These are phyloP conservation scores for Linnemannia exigua DNA, from an alignment of 192 early-diverging fungal genomes.

Conservation along the genomic window DNA sequence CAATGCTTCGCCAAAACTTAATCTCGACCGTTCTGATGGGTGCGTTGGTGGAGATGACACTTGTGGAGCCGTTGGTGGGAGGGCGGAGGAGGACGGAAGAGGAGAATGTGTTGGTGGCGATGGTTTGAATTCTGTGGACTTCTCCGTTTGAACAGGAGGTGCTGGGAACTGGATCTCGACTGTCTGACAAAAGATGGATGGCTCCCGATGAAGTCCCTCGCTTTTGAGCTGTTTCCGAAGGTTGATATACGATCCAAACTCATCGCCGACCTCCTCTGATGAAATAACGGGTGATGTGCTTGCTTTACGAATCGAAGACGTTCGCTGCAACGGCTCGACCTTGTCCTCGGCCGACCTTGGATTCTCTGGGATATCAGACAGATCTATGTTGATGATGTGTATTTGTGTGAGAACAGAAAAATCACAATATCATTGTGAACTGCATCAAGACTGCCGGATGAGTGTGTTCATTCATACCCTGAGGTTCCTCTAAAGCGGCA, in stretches of 20 bases:
- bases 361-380: conserved; percentile 22
- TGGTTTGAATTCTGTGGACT: neutral
- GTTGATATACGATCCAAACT: conserved; percentile 14
- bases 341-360: conserved; percentile 3
- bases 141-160: conserved; percentile 6
- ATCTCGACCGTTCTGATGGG: neutral
- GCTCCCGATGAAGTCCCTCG: conserved; percentile 37
- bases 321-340: neutral
- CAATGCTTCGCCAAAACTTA: conserved; percentile 1
- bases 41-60: neutral
- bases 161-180: conserved; percentile 49
- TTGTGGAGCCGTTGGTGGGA: neutral
- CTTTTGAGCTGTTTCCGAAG: conserved; percentile 36
- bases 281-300: conserved; percentile 25
- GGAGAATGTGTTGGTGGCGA: neutral
- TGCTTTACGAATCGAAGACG: conserved; percentile 26
- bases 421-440: neutral
- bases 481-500: neutral
- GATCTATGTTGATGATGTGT: neutral
- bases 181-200: conserved; percentile 44
- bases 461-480: neutral
- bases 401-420: neutral
- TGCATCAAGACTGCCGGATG: neutral
- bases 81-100: neutral
- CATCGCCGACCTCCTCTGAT: neutral